Evolutionary conservation across 169 alveolate species (phyloP), one percentile per base, ranked within the genome.

Genomic region (Plasmodium blacklocki): DNA sequence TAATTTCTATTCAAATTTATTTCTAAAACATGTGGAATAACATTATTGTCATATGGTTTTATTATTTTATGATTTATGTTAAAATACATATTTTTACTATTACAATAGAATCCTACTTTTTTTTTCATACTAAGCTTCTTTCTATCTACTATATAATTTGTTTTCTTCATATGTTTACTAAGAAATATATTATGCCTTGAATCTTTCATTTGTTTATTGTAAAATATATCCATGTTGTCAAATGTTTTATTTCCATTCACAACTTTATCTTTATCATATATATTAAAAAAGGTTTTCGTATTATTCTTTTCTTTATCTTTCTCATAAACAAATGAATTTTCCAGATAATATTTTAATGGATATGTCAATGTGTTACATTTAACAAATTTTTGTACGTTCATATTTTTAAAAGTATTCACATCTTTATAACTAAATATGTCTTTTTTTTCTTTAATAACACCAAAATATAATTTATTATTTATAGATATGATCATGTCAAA

Each of bases 401-500:
- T 62, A 47, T 80, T 60, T 29, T 56, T 54, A 39, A 71, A 58
- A 1, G 23, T 68, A 26, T 19, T 15, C 29, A 9, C 59, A 6
- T 80, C 56, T 12, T 68, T 18, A 43, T 15, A 14, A 32, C 29
- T 14, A 23, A 80, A 15, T 9, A 68, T 56, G 21, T 60, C 52
- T 18, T 43, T 66, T 50, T 47, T 39, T 39, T 39, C 11, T 56
- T 56, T 9, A 52, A 80, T 45, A 14, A 68, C 4, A 12, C 85
- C 90, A 29, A 45, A 43, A 12, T 80, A 56, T 9, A 80, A 5
- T 15, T 68, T 23, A 19, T 23, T 50, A 60, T 80, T 80, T 4
- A 80, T 56, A 19, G 26, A 56, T 60, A 67, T 15, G 9, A 80
- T 80, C 15, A 80, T 80, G n/a, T 56, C 45, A 62, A 56, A 80